A percentile compares a stretch with the other conserved stretches of the same genome.
phyloP scores from a whole-genome alignment of 169 alveolate species.

The Plasmodium berghei region DNA sequence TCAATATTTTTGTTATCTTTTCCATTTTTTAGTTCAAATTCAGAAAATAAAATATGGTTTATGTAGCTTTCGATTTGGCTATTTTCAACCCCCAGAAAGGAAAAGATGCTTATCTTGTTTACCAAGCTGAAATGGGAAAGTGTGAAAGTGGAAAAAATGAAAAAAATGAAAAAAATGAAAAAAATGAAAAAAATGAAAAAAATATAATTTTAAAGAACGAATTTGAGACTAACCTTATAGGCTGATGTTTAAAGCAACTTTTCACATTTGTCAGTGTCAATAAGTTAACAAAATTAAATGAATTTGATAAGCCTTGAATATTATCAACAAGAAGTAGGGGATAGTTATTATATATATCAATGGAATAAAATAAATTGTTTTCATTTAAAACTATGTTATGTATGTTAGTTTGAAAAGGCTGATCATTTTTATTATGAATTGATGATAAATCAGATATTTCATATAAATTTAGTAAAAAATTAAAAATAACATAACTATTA shows the following conservation, averaged over 20 bases:
- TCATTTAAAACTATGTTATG: conserved; percentile 2
- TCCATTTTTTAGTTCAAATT: neutral
- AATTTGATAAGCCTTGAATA: too few relatives aligned
- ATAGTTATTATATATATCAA: conserved; percentile 7
- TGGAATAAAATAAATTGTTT: conserved; percentile 10
- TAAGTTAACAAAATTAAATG: too few relatives aligned
- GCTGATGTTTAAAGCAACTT: conserved; percentile 18
- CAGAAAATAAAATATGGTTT: conserved; percentile 16
- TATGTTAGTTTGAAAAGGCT: too few relatives aligned
- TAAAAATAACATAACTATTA: neutral
- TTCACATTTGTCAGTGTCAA: neutral
- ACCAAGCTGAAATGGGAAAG: conserved; percentile 15
- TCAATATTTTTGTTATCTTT: neutral
- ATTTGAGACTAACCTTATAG: conserved; percentile 12
- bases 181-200: neutral
- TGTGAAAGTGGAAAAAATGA: neutral
- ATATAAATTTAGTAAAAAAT: conserved; percentile 21
- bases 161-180: neutral
- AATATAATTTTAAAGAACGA: neutral
- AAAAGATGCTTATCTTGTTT: conserved; percentile 21
- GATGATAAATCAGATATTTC: conserved; percentile 8
- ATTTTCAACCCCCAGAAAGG: conserved; percentile 1
- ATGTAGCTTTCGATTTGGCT: conserved; percentile 5
- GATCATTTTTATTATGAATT: neutral
- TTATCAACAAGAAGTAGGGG: too few relatives aligned